A percentile compares a stretch with the other conserved stretches of the same genome.
Conservation (phyloP, 306 rosid species). For the Vigna hirtella region DNA sequence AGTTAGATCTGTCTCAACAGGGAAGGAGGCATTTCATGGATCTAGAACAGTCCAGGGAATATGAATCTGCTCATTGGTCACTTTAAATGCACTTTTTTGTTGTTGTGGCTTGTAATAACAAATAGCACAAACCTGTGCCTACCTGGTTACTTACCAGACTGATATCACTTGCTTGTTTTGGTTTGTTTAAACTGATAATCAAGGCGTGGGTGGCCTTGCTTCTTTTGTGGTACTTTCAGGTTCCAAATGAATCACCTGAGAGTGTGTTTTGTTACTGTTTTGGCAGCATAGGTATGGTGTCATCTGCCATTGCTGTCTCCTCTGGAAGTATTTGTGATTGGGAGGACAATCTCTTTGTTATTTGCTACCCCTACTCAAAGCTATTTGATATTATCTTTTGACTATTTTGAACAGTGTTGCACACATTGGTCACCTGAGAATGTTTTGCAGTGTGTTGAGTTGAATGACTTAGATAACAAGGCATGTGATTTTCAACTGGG, state of each 20-base stretch:
- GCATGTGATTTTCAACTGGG: not conserved
- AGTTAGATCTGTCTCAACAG: slow-evolving; percentile 61
- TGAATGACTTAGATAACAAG: not conserved
- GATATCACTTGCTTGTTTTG: slow-evolving; percentile 14
- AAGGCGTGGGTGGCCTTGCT: slow-evolving; percentile 29
- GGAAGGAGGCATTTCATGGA: slow-evolving; percentile 81
- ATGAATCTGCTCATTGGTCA: slow-evolving; percentile 72
- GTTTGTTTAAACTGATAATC: slow-evolving; percentile 25
- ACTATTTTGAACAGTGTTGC: not conserved
- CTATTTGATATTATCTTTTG: slow-evolving; percentile 9
- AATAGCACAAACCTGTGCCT: slow-evolving; percentile 17
- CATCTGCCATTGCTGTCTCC: not conserved
- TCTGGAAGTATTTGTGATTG: slow-evolving; percentile 12
- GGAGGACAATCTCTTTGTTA: not conserved
- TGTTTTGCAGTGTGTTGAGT: not conserved
- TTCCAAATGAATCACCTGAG: not conserved
- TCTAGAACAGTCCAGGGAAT: slow-evolving; percentile 59
- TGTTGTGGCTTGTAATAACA: slow-evolving; percentile 32
- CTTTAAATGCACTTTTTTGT: slow-evolving; percentile 51
- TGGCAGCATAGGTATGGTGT: not conserved
- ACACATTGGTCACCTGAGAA: not conserved
- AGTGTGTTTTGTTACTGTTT: not conserved
- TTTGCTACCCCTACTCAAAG: not conserved
- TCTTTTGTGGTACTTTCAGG: slow-evolving; percentile 19
- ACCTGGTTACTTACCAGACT: slow-evolving; percentile 8